phyloP scores from a whole-genome alignment of 2,329 filamentous ascomycete genomes.

The Akanthomyces muscarius region DNA sequence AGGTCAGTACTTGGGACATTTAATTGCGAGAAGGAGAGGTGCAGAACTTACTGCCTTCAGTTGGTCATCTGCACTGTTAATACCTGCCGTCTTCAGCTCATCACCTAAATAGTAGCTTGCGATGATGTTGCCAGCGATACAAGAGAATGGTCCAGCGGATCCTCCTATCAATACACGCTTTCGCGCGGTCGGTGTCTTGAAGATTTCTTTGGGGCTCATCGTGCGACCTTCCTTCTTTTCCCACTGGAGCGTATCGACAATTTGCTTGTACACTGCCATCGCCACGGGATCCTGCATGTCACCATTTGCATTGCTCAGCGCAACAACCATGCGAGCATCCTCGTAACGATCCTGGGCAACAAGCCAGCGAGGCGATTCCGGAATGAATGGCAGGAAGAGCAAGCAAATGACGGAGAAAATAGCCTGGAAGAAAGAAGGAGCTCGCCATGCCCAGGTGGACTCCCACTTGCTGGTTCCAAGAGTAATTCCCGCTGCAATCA shows the following conservation, averaged over 20 bases:
- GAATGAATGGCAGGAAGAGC: slow-evolving; percentile 29
- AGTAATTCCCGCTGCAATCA: slow-evolving; percentile 45
- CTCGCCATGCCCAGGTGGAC: slow-evolving; percentile 34
- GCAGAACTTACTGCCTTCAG: slow-evolving; percentile 34
- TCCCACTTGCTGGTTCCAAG: slow-evolving; percentile 32
- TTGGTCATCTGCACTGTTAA: slow-evolving; percentile 40
- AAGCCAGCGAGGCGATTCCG: slow-evolving; percentile 47
- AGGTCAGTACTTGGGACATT: slow-evolving; percentile 17
- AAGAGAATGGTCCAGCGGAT: slow-evolving; percentile 35
- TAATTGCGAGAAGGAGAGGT: too few species aligned
- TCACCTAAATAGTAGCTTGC: slow-evolving; percentile 38
- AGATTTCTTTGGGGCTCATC: slow-evolving; percentile 42
- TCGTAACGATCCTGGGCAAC: slow-evolving; percentile 36
- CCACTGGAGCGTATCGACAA: slow-evolving; percentile 37
- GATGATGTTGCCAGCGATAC: slow-evolving; percentile 34
- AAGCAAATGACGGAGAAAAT: slow-evolving; percentile 28
- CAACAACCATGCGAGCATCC: slow-evolving; percentile 39
- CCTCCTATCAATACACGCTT: slow-evolving; percentile 44
- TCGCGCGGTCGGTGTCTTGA: slow-evolving; percentile 44
- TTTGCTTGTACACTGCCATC: slow-evolving; percentile 26
- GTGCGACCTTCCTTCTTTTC: slow-evolving; percentile 41
- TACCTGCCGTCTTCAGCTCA: slow-evolving; percentile 43
- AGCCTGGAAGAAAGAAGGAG: slow-evolving; percentile 32
- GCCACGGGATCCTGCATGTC: slow-evolving; percentile 31
- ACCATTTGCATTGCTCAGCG: slow-evolving; percentile 42